Conservation (phyloP, 257 asterid species). For the Fraxinus pennsylvanica region DNA sequence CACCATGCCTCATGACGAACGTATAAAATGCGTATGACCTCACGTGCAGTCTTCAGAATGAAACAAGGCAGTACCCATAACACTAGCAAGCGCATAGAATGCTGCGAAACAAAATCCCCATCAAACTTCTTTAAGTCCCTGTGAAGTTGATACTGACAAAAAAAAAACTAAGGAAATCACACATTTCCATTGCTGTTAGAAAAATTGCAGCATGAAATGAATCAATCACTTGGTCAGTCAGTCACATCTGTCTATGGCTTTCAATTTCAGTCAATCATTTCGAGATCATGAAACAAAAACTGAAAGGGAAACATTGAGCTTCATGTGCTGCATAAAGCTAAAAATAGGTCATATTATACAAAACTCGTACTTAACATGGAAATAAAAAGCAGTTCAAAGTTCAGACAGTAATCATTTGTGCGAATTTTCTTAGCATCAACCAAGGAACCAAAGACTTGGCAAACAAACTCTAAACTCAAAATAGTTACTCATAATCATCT, state of each 20-base stretch:
- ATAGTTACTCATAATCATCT: not conserved
- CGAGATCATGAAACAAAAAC: not conserved
- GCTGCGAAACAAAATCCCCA: slow-evolving; percentile 46
- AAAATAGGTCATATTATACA: not conserved
- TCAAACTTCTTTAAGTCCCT: slow-evolving; percentile 4
- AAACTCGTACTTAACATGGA: not conserved
- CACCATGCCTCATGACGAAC: slow-evolving; percentile 67
- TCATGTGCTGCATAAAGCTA: not conserved
- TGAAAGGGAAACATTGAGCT: not conserved
- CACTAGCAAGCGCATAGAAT: slow-evolving; percentile 54
- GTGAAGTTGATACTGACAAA: not conserved
- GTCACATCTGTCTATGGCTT: not conserved
- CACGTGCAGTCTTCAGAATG: slow-evolving; percentile 64
- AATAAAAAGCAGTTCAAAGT: not conserved
- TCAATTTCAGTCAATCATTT: not conserved
- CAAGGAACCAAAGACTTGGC: not conserved
- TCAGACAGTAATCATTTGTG: not conserved
- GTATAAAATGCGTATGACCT: slow-evolving; percentile 55
- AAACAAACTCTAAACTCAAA: not conserved
- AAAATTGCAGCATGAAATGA: not conserved
- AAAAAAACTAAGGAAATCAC: not conserved
- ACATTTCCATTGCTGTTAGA: not conserved
- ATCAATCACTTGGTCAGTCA: not conserved
- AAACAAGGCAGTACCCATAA: slow-evolving; percentile 65
- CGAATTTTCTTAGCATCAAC: not conserved